Base-by-base conservation (phyloP, 2,329 filamentous ascomycete species). In the Trichoderma sp. region DNA sequence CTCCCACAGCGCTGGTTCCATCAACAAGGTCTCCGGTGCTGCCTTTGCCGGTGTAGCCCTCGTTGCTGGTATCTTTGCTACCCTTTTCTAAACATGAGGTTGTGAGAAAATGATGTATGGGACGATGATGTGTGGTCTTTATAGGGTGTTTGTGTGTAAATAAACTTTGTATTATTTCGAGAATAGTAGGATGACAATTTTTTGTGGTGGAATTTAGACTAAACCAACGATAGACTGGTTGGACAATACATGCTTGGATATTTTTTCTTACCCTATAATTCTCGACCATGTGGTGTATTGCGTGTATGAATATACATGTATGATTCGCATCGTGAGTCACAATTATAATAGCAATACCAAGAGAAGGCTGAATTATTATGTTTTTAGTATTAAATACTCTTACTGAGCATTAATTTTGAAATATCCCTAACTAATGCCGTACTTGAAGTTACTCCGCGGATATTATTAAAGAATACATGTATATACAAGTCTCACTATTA, bases 21-120 rank as follows among this genome's bases (percentile, higher is more conserved):
- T 70, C 29, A 56, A 62, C 27, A 68, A 62, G 43, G n/a, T 72
- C 33, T 72, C 72, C 21, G 72, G 68, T 13, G 72, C 61, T 55
- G 71, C 70, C 59, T 72, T 63, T 68, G 68, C 71, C 21, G 72
- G 69, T 57, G 47, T 72, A 7, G 71, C 72, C 35, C 27, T 71
- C 21, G 10, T 72, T 33, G 70, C 69, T 21, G 72, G 69, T 19
- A 58, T 24, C 21, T 29, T 64, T 19, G 60, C 40, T 43, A 43
- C 71, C n/a, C 62, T 73, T 40, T 57, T 73, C 27, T 73, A 73
- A 71, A 29, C 35, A 5, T 47, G 68, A 16, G 40, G 6, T 11
- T 10, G 27, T n/a, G 67, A 24, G 27, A 49, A 60, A n/a, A 55
- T 55, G 47, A 35, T 29, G 40, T 35, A 16, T 43, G 57, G 16